Evolutionary conservation across 2,329 filamentous ascomycete species (phyloP), one percentile per base, ranked within the genome.

Genomic region (Diaporthe vexans): DNA sequence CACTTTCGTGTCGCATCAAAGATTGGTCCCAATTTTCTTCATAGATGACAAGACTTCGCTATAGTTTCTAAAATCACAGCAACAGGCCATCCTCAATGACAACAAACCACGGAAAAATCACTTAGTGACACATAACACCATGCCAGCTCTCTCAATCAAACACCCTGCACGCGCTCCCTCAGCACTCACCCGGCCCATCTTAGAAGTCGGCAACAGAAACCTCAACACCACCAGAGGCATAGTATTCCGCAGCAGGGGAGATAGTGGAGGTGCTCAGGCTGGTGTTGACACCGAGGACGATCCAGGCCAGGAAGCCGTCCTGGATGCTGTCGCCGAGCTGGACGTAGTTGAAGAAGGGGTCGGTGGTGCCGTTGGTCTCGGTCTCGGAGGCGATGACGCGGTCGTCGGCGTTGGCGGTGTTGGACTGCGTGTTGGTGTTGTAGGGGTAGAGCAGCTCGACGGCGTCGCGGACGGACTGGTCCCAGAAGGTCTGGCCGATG

Each of bases 401-500:
- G 76, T 81, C 79, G 75, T 74, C 76, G 19, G 74, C 71, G 76
- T 81, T 81, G 19, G 61, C 73, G 21, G 71, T 74, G 26, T 81
- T 63, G 51, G 57, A 59, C 76, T 78, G 77, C 48, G 71, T 77
- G 77, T 80, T 81, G 71, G 54, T 76, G 74, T 73, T 79, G 75
- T 81, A 81, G 1, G 80, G 80, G 8, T 76, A 43, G 26, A 77
- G 29, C 61, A 76, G 75, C 56, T 81, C 77, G 15, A 74, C 77
- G 6, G 67, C 70, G 35, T 76, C 74, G 58, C 80, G 76, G 29
- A 81, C 78, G 8, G 71, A 33, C 75, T 80, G 79, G 76, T 81
- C 80, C 37, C 80, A 81, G 76, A 81, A 81, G 26, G 79, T 72
- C 75, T 80, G 80, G 26, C 80, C 80, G 48, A 81, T 73, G 72